Conservation (phyloP, 2,329 filamentous ascomycete genomes). For the Claviceps monticola region DNA sequence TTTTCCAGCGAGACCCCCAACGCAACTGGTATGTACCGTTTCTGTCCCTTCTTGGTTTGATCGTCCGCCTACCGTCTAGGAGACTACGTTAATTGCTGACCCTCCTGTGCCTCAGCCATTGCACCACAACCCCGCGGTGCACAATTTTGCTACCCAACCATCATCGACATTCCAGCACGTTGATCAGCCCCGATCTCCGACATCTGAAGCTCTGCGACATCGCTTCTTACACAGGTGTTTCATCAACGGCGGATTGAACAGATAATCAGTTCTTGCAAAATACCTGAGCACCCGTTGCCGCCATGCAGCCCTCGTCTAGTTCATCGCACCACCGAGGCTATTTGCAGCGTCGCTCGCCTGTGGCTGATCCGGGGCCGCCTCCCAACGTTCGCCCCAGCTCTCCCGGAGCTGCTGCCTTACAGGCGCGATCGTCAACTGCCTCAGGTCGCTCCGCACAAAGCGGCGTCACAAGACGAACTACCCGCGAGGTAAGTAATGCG, state of each 20-base stretch:
- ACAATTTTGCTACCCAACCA: slow-evolving; percentile 4
- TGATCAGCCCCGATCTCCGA: neutral
- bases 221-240: neutral
- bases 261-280: neutral
- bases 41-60: neutral
- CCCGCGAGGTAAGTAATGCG: slow-evolving; percentile 19
- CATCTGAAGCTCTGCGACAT: neutral
- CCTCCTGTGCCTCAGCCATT: neutral
- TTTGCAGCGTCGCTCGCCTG: slow-evolving; percentile 49
- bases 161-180: neutral
- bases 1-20: neutral
- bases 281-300: neutral
- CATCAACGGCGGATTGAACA: neutral
- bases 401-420: slow-evolving; percentile 40
- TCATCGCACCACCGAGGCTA: slow-evolving; percentile 37
- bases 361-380: slow-evolving; percentile 44
- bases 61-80: neutral
- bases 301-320: slow-evolving; percentile 35
- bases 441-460: slow-evolving; percentile 49
- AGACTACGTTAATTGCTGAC: neutral
- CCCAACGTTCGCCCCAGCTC: slow-evolving; percentile 47
- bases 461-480: slow-evolving; percentile 16
- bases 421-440: slow-evolving; percentile 49
- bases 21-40: neutral
- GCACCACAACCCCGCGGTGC: neutral